phyloP scores from a whole-genome alignment of 2,329 filamentous ascomycete species.

The Pyrenophora teres region DNA sequence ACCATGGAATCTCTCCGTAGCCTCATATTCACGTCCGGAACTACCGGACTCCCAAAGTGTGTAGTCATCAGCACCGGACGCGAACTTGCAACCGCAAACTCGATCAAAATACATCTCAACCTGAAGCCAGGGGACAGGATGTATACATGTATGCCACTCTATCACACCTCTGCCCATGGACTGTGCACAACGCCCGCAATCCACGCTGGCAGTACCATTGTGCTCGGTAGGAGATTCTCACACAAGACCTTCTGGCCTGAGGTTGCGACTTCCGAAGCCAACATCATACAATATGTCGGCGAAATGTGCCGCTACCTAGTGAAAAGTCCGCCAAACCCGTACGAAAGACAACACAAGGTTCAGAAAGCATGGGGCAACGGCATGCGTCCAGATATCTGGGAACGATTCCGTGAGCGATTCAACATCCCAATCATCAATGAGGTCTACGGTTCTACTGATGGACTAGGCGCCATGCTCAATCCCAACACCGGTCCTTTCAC shows the following conservation, averaged over 20 bases:
- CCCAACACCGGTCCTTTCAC: slow-evolving; percentile 43
- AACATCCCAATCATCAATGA: slow-evolving; percentile 48
- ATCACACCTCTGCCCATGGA: slow-evolving; percentile 42
- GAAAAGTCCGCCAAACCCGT: slow-evolving; percentile 39
- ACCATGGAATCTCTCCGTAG: slow-evolving; percentile 33
- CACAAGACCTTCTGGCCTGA: slow-evolving; percentile 48
- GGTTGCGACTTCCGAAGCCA: slow-evolving; percentile 37
- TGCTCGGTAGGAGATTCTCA: slow-evolving; percentile 39
- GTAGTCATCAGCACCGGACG: slow-evolving; percentile 35
- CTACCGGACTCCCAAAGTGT: slow-evolving; percentile 43
- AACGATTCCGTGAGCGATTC: slow-evolving; percentile 47
- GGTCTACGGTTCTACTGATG: slow-evolving; percentile 49
- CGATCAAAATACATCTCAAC: slow-evolving; percentile 29
- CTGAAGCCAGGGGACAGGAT: slow-evolving; percentile 38
- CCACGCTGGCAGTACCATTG: slow-evolving; percentile 40
- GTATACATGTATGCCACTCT: slow-evolving; percentile 48
- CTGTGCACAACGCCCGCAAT: slow-evolving; percentile 38
- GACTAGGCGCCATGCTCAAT: slow-evolving; percentile 41
- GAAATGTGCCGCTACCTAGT: slow-evolving; percentile 46
- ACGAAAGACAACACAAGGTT: slow-evolving; percentile 41
- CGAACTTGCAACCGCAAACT: slow-evolving; percentile 33
- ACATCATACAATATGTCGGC: slow-evolving; percentile 46
- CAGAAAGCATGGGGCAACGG: slow-evolving; percentile 48
- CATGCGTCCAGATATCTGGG: slow-evolving; percentile 51
- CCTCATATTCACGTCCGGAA: slow-evolving; percentile 46